Evolutionary conservation across 768 basidiomycete genomes (phyloP), one percentile per base, ranked within the genome.

Genomic region (Artomyces pyxidatus): DNA sequence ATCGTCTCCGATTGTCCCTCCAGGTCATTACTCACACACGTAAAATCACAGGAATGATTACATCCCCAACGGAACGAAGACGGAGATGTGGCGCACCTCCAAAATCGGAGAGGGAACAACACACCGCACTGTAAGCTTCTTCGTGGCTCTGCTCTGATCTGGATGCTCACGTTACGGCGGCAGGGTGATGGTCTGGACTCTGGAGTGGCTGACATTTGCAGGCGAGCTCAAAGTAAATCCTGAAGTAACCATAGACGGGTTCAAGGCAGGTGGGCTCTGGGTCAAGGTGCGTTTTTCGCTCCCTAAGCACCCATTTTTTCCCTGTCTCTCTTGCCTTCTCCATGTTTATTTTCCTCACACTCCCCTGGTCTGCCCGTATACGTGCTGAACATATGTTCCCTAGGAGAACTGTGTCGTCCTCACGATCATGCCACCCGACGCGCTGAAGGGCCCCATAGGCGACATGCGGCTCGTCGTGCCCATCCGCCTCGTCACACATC

Each of bases 321-420:
- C 43, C 9, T 44, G 45, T 42, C n/a, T 35, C 42, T n/a, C 29
- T 56, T 26, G 47, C 29, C 49, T 17, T 32, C 17, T 42, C 37
- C n/a, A n/a, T n/a, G n/a, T n/a, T 26, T 21, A 21, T 21, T 16
- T 6, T 29, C 14, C 29, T 17, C 8, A 4, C n/a, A 30, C 11
- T 8, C 19, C 6, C 17, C 16, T 12, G 29, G n/a, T 6, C 17
- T 4, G 29, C 17, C 12, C 9, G 23, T 22, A 25, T 8, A 30
- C 12, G n/a, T 25, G 8, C 16, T 29, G 28, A 26, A 26, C 23
- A 16, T 14, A 21, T 27, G 9, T 16, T 9, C 21, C 4, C 19
- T 8, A 10, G n/a, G 48, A 87, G 85, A 85, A 88, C 56, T 84
- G 70, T 60, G 63, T 88, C 44, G 68, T 87, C 16, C 63, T 88